phyloP scores from a whole-genome alignment of 1,284 basidiomycete genomes.

The Cystobasidiaceae sp. region DNA sequence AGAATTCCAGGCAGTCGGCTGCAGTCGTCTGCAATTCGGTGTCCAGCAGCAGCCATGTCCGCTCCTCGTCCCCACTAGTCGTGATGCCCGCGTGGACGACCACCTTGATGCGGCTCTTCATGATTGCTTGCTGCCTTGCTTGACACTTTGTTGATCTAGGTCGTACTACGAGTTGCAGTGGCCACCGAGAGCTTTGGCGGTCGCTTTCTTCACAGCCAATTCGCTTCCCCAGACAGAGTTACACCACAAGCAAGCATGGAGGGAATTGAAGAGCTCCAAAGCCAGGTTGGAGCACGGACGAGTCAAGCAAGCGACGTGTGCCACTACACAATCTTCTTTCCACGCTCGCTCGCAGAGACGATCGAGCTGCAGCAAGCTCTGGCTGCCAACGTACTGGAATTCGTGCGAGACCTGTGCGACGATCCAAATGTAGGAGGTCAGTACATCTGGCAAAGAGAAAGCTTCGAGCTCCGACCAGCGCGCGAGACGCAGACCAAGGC shows the following conservation, averaged over 20 bases:
- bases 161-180: neutral
- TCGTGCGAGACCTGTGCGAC: constrained; percentile 15
- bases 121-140: neutral
- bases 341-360: neutral
- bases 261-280: constrained; percentile 9
- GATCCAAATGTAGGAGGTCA: neutral
- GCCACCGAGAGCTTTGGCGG: neutral
- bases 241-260: neutral
- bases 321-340: constrained; percentile 15
- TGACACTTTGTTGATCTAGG: neutral
- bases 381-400: constrained; percentile 5
- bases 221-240: neutral
- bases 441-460: constrained; percentile 45
- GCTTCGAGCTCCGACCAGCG: constrained; percentile 34
- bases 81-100: neutral
- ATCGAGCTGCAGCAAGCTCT: constrained; percentile 17
- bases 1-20: neutral
- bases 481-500: neutral
- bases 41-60: constrained; percentile 17
- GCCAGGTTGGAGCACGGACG: neutral
- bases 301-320: constrained; percentile 21
- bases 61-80: neutral
- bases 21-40: neutral
- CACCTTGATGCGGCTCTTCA: constrained; percentile 17
- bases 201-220: neutral